Percentiles rank a stretch among this genome's conserved stretches.
These are phyloP conservation scores for Tolypocladium tropicale DNA, from an alignment of 2,329 filamentous ascomycete species.

Conservation along the genomic window DNA sequence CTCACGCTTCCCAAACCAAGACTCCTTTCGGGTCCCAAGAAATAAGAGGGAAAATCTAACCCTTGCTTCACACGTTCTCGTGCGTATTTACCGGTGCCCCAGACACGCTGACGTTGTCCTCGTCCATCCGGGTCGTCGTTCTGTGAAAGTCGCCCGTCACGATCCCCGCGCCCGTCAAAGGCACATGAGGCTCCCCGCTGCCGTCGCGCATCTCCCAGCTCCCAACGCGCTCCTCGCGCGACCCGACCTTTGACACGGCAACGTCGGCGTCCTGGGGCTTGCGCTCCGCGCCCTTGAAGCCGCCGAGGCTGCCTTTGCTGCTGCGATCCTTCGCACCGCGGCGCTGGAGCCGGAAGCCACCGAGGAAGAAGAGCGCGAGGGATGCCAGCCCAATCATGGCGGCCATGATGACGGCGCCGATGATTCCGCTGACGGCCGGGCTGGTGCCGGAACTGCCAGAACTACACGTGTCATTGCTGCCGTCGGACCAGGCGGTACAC, in stretches of 20 bases:
- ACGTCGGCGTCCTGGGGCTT: slow-evolving; percentile 33
- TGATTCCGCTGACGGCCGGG: slow-evolving; percentile 32
- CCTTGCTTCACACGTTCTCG: slow-evolving; percentile 25
- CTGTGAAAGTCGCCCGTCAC: slow-evolving; percentile 13
- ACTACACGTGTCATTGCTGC: too few relatives aligned
- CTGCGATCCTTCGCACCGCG: slow-evolving; percentile 3
- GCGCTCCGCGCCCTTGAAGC: slow-evolving; percentile 36
- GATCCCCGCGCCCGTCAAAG: slow-evolving; percentile 8
- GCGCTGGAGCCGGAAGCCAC: slow-evolving; percentile 21
- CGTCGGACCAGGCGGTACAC: slow-evolving; percentile 16
- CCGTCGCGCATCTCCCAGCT: slow-evolving; percentile 36
- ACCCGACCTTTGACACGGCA: slow-evolving; percentile 25
- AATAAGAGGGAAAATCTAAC: too few relatives aligned
- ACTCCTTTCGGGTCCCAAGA: background rate
- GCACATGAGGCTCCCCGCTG: slow-evolving; percentile 5
- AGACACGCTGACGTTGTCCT: slow-evolving; percentile 25
- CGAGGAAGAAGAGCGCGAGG: slow-evolving; percentile 20
- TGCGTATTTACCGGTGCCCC: slow-evolving; percentile 26
- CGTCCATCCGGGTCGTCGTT: slow-evolving; percentile 11
- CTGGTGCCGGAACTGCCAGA: slow-evolving; percentile 10
- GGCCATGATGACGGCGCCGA: slow-evolving; percentile 33
- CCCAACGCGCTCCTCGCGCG: slow-evolving; percentile 33
- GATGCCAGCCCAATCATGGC: slow-evolving; percentile 22
- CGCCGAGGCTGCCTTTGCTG: slow-evolving; percentile 16
- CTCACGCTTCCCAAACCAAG: background rate